Base-by-base conservation (phyloP, 306 rosid species). In the Rosa multiflora region DNA sequence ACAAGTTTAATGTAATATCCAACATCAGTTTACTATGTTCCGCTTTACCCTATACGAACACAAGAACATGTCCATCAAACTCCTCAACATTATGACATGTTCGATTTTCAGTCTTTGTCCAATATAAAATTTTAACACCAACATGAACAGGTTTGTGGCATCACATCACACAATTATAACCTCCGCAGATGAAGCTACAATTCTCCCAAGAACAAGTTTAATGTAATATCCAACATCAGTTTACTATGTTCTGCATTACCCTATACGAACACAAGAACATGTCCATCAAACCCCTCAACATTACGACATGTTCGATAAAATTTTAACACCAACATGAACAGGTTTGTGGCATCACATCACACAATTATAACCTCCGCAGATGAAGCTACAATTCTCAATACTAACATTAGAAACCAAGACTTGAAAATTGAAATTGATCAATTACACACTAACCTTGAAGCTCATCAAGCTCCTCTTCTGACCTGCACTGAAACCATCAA, bases 401-500 rank as follows among this genome's bases (percentile, higher is more conserved):
- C 37, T 21, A 23, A 59, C 10, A 4, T 26, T 59, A 59, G 37
- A 23, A 61, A 61, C 17, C 39, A 11, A 62, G 64, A 3, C 2
- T 58, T 58, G 32, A 23, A 23, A 23, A 23, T 23, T 23, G 26
- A 62, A 11, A 10, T 26, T 61, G 40, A 23, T 61, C 35, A 23
- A 18, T 17, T 48, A 48, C 53, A 23, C 18, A 85, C 91, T 74
- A 83, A 95, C 99, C 97, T 91, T 88, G 95, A 78, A 92, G 88
- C 72, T 92, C 94, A 10, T 84, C 78, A 51, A 95, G 98, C 95
- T 95, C 99, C 87, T 92, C 94, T 89, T 92, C 98, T 91, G 97
- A 95, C 99, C 99, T 95, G 99, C 97, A 81, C 99, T 90, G 97
- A 85, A 94, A 88, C 87, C 90, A 88, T 76, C 85, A 83, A 88